These are phyloP conservation scores for Extremus antarcticus DNA, from an alignment of 495 filamentous ascomycete genomes.

Conservation along the genomic window DNA sequence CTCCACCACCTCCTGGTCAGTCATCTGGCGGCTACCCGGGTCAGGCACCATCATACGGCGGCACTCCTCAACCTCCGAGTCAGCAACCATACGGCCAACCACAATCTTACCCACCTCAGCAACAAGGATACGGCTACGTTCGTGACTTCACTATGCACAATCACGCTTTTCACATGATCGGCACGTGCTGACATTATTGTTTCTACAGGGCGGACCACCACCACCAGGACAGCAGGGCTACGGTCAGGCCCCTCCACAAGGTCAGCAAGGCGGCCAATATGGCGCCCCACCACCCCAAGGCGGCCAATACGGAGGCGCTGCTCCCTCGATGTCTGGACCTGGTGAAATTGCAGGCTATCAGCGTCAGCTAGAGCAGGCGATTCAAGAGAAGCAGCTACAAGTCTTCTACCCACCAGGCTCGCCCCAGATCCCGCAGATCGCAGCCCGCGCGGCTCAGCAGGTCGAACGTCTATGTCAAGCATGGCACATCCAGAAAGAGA, in stretches of 20 bases:
- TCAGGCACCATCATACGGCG: slow-evolving; percentile 3
- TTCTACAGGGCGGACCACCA: slow-evolving; percentile 14
- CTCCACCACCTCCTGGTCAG: slow-evolving; percentile 6
- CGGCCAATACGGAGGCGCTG: slow-evolving; percentile 17
- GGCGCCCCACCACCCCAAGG: slow-evolving; percentile 14
- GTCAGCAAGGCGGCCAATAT: slow-evolving; percentile 22
- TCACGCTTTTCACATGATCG: neutral
- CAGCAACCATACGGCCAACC: slow-evolving; percentile 4
- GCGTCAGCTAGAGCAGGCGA: slow-evolving; percentile 40
- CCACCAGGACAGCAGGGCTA: slow-evolving; percentile 8
- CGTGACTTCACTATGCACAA: slow-evolving; percentile 11
- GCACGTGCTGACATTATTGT: slow-evolving; percentile 2
- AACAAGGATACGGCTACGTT: slow-evolving; percentile 22
- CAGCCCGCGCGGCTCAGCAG: slow-evolving; percentile 31
- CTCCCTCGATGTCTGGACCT: slow-evolving; percentile 28
- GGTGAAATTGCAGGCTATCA: slow-evolving; percentile 43
- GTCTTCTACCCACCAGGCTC: slow-evolving; percentile 45
- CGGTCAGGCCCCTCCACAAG: neutral
- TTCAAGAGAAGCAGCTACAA: slow-evolving; percentile 49
- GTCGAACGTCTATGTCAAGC: slow-evolving; percentile 42
- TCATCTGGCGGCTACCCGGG: neutral
- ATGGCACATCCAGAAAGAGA: slow-evolving; percentile 49
- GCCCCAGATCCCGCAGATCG: slow-evolving; percentile 36
- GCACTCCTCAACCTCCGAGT: slow-evolving; percentile 1
- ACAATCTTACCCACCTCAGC: slow-evolving; percentile 6